A percentile compares a stretch with the other conserved stretches of the same genome.
phyloP scores from a whole-genome alignment of 2,329 filamentous ascomycete species.

The Neonectria neomacrospora region DNA sequence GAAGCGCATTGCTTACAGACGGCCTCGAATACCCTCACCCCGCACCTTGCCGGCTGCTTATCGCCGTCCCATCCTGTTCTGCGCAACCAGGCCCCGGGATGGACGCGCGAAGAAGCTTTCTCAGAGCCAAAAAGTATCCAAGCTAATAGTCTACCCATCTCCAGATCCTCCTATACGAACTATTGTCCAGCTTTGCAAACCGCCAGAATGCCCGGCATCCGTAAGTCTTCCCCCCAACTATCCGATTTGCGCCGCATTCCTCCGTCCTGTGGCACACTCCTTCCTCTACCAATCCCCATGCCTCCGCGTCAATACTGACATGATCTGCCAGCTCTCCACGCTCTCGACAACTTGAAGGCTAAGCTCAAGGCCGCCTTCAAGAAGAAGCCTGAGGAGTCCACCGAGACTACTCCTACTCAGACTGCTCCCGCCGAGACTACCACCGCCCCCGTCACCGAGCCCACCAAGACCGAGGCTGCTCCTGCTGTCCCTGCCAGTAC shows the following conservation, averaged over 20 bases:
- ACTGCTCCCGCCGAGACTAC: slow-evolving; percentile 39
- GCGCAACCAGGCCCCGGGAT: neutral
- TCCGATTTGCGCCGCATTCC: neutral
- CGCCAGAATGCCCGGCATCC: slow-evolving; percentile 63
- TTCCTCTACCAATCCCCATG: neutral
- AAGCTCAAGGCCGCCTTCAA: slow-evolving; percentile 66
- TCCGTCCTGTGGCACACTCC: neutral
- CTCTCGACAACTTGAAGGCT: slow-evolving; percentile 65
- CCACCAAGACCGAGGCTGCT: slow-evolving; percentile 51
- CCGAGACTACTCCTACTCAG: slow-evolving; percentile 28
- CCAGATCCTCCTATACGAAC: slow-evolving; percentile 13
- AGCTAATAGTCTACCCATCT: slow-evolving; percentile 29
- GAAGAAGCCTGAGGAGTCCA: slow-evolving; percentile 55
- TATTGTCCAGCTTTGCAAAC: slow-evolving; percentile 2
- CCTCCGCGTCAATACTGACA: slow-evolving; percentile 19
- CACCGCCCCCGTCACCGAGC: slow-evolving; percentile 44
- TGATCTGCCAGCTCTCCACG: slow-evolving; percentile 55
- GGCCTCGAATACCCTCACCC: slow-evolving; percentile 12
- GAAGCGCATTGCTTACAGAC: neutral
- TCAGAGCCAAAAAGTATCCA: neutral
- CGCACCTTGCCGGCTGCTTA: slow-evolving; percentile 7
- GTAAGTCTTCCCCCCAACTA: slow-evolving; percentile 52
- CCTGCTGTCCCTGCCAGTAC: slow-evolving; percentile 47
- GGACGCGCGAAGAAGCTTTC: neutral
- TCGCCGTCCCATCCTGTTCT: slow-evolving; percentile 13